These are phyloP conservation scores for Trichoderma cornu-damae DNA, from an alignment of 2,329 filamentous ascomycete genomes.

Conservation along the genomic window DNA sequence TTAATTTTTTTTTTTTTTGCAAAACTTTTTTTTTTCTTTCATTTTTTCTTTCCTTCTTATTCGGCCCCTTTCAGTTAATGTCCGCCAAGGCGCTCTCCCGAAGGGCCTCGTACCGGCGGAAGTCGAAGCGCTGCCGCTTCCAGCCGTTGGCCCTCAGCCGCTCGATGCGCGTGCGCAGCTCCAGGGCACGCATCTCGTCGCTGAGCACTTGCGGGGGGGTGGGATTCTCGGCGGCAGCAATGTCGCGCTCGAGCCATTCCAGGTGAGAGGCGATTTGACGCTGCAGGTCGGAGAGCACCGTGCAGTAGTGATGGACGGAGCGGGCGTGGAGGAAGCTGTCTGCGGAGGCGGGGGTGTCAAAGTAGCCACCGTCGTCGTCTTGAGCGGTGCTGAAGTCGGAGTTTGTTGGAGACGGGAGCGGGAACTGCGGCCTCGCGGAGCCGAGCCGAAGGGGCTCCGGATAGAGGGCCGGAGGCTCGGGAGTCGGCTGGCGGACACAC, in stretches of 20 bases:
- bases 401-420: slow-evolving; percentile 17
- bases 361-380: slow-evolving; percentile 12
- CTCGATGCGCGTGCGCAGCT: slow-evolving; percentile 50
- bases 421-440: slow-evolving; percentile 1
- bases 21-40: background rate
- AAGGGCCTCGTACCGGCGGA: slow-evolving; percentile 47
- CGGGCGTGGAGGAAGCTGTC: slow-evolving; percentile 39
- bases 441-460: slow-evolving; percentile 16
- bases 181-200: slow-evolving; percentile 37
- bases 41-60: background rate
- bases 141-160: slow-evolving; percentile 50
- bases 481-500: slow-evolving; percentile 26
- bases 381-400: slow-evolving; percentile 15
- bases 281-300: slow-evolving; percentile 44
- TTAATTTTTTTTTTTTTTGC: background rate
- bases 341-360: background rate
- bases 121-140: slow-evolving; percentile 52
- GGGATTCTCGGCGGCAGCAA: slow-evolving; percentile 25
- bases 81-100: slow-evolving; percentile 49
- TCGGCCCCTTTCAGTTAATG: slow-evolving; percentile 29
- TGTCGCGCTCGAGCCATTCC: slow-evolving; percentile 41
- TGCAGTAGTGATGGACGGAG: slow-evolving; percentile 46
- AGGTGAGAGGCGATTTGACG: slow-evolving; percentile 47
- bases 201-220: slow-evolving; percentile 22
- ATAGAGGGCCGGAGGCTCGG: slow-evolving; percentile 21